A percentile compares a stretch with the other conserved stretches of the same genome.
Evolutionary conservation across 2,329 filamentous ascomycete genomes (phyloP).

Genomic region (Diaporthe destruens): DNA sequence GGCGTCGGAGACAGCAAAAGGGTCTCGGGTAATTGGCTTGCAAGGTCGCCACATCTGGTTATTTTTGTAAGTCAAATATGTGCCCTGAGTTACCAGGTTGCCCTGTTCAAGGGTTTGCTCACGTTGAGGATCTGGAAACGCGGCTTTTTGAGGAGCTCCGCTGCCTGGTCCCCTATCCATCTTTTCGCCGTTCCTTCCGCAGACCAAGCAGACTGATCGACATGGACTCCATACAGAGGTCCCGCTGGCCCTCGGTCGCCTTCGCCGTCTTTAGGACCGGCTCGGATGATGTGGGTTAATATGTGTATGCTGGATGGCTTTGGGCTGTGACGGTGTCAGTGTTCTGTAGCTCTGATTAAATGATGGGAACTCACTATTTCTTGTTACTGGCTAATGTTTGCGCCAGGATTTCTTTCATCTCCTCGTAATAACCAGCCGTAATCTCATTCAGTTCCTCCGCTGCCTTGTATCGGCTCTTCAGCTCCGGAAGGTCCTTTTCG

Average conservation of each 20-base stretch:
- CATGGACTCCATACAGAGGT: conserved; percentile 16
- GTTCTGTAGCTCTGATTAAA: no score
- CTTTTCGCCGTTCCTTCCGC: conserved; percentile 19
- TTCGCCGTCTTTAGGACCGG: conserved; percentile 31
- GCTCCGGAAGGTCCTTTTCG: conserved; percentile 6
- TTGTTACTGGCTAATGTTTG: conserved; percentile 18
- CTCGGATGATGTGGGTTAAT: conserved; percentile 33
- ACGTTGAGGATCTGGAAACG: conserved; percentile 35
- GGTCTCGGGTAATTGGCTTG: conserved; percentile 52
- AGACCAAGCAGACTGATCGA: conserved; percentile 22
- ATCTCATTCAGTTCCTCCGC: conserved; percentile 18
- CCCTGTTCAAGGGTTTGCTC: background rate
- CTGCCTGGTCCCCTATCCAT: conserved; percentile 24
- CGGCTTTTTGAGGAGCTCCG: conserved; percentile 29
- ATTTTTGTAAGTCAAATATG: background rate
- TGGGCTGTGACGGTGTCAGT: background rate
- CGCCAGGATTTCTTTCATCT: conserved; percentile 23
- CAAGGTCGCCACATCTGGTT: conserved; percentile 22
- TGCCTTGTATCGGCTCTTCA: conserved; percentile 31
- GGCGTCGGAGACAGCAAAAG: conserved; percentile 57
- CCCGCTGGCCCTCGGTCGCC: conserved; percentile 5
- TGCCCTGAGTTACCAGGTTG: background rate
- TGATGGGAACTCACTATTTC: conserved; percentile 8
- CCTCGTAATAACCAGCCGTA: conserved; percentile 18
- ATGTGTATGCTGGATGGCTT: conserved; percentile 35